A percentile compares a stretch with the other conserved stretches of the same genome.
Evolutionary conservation across 1,284 basidiomycete species (phyloP).

Genomic region (Phellopilus nigrolimitatus): DNA sequence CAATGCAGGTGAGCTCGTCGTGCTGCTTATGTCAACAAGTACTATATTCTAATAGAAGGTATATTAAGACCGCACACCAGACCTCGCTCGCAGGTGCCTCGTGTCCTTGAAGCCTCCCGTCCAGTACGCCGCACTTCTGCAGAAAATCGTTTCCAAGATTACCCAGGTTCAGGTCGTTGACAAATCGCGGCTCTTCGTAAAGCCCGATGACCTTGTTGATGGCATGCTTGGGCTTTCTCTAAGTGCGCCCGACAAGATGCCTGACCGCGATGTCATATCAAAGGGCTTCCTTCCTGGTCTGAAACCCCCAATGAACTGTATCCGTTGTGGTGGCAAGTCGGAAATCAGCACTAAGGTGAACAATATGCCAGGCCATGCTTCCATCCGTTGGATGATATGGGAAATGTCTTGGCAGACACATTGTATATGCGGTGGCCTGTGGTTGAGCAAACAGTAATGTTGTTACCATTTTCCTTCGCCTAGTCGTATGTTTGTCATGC

Average conservation of each 20-base stretch:
- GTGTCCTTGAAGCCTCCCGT: conserved; percentile 12
- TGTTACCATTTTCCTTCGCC: background rate
- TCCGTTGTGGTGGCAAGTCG: conserved; percentile 58
- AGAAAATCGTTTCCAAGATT: conserved; percentile 41
- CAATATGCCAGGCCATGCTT: conserved; percentile 30
- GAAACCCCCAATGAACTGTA: conserved; percentile 39
- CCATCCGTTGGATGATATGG: conserved; percentile 55
- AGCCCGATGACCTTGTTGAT: conserved; percentile 60
- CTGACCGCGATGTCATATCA: conserved; percentile 54
- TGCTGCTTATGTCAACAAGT: background rate
- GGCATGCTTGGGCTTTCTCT: conserved; percentile 37
- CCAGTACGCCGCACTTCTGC: conserved; percentile 1
- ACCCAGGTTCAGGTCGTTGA: conserved; percentile 46
- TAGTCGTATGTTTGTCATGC: background rate
- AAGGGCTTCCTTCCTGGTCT: conserved; percentile 46
- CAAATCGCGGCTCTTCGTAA: conserved; percentile 65
- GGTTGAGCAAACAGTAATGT: background rate
- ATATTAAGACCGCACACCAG: conserved; percentile 34
- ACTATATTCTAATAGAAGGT: background rate
- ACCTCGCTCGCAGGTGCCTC: conserved; percentile 13
- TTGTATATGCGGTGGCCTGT: conserved; percentile 64
- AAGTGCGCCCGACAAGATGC: conserved; percentile 32
- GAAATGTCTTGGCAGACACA: conserved; percentile 50
- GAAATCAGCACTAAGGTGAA: conserved; percentile 34
- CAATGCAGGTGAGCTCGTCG: conserved; percentile 11